Conservation (phyloP, 176 grass and related monocot genomes). For the Rhipidocladum racemiflorum region DNA sequence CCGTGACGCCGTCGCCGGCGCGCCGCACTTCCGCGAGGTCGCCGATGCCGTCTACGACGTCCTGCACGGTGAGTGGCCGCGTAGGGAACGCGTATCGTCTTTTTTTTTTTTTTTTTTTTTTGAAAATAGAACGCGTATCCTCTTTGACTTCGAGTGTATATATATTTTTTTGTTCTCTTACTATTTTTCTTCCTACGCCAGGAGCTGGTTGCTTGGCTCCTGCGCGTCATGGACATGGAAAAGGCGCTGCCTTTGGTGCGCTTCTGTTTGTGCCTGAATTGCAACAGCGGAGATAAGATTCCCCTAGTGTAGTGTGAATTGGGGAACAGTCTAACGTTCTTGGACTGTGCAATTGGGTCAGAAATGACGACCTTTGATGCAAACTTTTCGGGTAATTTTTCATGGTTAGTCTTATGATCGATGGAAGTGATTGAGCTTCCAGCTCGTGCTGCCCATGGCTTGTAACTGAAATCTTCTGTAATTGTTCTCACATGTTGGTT, state of each 20-base stretch:
- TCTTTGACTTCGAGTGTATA: background rate
- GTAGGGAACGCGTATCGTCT: too few relatives aligned
- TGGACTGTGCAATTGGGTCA: background rate
- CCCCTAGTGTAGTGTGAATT: background rate
- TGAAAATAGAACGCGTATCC: too few relatives aligned
- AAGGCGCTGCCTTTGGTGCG: background rate
- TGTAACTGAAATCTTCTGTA: background rate
- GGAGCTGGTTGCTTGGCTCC: background rate
- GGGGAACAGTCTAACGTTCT: background rate
- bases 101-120: too few relatives aligned
- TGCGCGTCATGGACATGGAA: background rate
- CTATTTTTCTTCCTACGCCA: background rate
- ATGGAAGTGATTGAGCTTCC: background rate
- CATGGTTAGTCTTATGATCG: background rate
- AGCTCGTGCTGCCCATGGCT: background rate
- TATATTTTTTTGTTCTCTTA: background rate
- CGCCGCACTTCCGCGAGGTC: constrained; percentile 66
- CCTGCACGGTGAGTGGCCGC: constrained; percentile 48
- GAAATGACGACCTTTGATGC: background rate
- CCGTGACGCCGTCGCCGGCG: constrained; percentile 49
- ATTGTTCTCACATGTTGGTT: background rate
- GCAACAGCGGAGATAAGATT: background rate
- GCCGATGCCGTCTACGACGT: constrained; percentile 66
- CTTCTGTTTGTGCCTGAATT: background rate
- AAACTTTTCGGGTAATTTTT: background rate